A percentile compares a stretch with the other conserved stretches of the same genome.
Conservation (phyloP, 1,284 basidiomycete genomes). For the Cryptococcus amylolentus region DNA sequence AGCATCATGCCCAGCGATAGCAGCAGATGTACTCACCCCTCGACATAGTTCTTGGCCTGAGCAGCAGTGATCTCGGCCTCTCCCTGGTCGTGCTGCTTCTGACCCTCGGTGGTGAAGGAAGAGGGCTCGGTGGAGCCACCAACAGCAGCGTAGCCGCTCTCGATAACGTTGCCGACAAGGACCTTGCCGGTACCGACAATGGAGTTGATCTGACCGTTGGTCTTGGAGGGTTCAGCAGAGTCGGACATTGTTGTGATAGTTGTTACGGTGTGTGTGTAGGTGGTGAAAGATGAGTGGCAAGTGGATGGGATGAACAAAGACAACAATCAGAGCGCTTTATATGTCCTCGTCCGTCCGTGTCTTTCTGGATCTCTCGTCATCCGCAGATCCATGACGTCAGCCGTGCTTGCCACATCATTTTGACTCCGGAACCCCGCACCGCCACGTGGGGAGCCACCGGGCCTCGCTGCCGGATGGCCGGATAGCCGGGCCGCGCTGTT, state of each 20-base stretch:
- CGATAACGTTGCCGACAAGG: constrained; percentile 57
- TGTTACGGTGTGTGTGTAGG: constrained; percentile 3
- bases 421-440: too few species aligned
- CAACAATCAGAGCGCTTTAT: not conserved
- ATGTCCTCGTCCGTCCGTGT: not conserved
- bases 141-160: constrained; percentile 52
- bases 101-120: constrained; percentile 54
- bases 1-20: not conserved
- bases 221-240: constrained; percentile 55
- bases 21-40: constrained; percentile 53
- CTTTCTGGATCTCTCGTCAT: too few species aligned
- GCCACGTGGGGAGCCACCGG: too few species aligned
- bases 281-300: constrained; percentile 3
- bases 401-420: too few species aligned
- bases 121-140: constrained; percentile 39
- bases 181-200: constrained; percentile 44
- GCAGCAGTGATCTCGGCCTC: constrained; percentile 54
- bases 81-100: constrained; percentile 60
- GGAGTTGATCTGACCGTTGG: constrained; percentile 54
- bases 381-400: not conserved
- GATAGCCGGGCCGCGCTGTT: too few species aligned
- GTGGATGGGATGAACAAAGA: not conserved
- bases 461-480: too few species aligned
- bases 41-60: constrained; percentile 50
- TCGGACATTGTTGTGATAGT: constrained; percentile 19